Evolutionary conservation across 1,284 basidiomycete species (phyloP).

Genomic region (Boletus sp.): DNA sequence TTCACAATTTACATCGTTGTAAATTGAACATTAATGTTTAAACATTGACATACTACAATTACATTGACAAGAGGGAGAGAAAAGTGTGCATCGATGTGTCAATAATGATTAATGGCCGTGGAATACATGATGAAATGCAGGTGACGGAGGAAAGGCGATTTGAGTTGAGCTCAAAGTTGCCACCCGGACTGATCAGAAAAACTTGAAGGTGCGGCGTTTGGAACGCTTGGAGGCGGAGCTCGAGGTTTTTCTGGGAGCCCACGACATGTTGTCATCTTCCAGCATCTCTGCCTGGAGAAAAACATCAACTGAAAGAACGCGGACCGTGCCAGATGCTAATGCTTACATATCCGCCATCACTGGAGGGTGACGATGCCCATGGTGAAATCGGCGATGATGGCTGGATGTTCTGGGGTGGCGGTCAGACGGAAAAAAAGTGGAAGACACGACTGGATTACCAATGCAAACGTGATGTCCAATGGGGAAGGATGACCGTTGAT

Average conservation of each 20-base stretch:
- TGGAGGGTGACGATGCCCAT: background rate
- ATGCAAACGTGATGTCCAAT: slow-evolving; percentile 23
- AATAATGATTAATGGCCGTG: slow-evolving; percentile 6
- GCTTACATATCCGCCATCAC: slow-evolving; percentile 25
- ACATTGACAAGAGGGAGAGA: slow-evolving; percentile 1
- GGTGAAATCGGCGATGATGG: slow-evolving; percentile 18
- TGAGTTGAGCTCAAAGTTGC: background rate
- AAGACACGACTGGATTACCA: slow-evolving; percentile 22
- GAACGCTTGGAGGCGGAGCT: slow-evolving; percentile 9
- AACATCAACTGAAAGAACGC: background rate
- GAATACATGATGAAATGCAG: slow-evolving; percentile 13
- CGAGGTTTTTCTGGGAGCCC: slow-evolving; percentile 16
- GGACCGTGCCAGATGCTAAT: background rate
- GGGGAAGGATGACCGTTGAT: slow-evolving; percentile 22
- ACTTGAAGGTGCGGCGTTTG: slow-evolving; percentile 12
- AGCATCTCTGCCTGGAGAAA: slow-evolving; percentile 33
- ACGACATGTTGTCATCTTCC: slow-evolving; percentile 37
- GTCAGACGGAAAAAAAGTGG: background rate
- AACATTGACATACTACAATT: background rate
- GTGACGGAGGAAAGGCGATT: background rate
- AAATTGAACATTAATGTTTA: background rate
- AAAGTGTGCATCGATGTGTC: slow-evolving; percentile 19
- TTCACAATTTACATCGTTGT: background rate
- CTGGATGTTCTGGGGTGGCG: slow-evolving; percentile 13
- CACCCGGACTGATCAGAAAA: slow-evolving; percentile 17